A percentile compares a stretch with the other conserved stretches of the same genome.
These are phyloP conservation scores for Aspergillus panamensis DNA, from an alignment of 495 filamentous ascomycete genomes.

Conservation along the genomic window DNA sequence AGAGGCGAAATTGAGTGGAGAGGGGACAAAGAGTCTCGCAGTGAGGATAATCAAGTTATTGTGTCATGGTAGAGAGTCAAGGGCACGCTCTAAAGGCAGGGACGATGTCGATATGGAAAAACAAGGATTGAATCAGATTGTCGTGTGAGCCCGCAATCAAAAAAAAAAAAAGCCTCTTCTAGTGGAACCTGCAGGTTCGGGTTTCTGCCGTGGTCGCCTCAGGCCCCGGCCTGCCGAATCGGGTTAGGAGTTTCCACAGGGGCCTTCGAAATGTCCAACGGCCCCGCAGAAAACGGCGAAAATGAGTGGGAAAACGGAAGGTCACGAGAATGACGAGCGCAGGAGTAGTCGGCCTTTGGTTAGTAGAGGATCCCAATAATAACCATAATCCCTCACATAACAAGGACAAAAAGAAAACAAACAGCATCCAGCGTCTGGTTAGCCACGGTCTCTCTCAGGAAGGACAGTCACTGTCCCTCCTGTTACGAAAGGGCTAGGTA, in stretches of 20 bases:
- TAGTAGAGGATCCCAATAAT: conserved; percentile 1
- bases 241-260: conserved; percentile 13
- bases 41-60: conserved; percentile 26
- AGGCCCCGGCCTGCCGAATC: conserved; percentile 15
- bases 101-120: conserved; percentile 21
- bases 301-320: conserved; percentile 5
- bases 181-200: conserved; percentile 27
- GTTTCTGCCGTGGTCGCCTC: conserved; percentile 23
- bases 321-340: not conserved
- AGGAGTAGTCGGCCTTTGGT: not conserved
- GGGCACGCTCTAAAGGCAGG: conserved; percentile 18
- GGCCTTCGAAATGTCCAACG: conserved; percentile 9
- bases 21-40: conserved; percentile 20
- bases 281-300: conserved; percentile 18
- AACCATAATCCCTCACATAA: conserved; percentile 9
- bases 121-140: conserved; percentile 17
- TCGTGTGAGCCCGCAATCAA: conserved; percentile 25
- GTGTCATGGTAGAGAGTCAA: conserved; percentile 38
- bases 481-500: conserved; percentile 25
- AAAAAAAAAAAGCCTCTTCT: conserved; percentile 21
- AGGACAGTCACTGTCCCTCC: conserved; percentile 15
- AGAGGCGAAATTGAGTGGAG: conserved; percentile 13
- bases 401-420: conserved; percentile 23
- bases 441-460: conserved; percentile 19
- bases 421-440: conserved; percentile 33